Conservation (phyloP, 2,329 filamentous ascomycete genomes). For the Calonectria leucothoes region DNA sequence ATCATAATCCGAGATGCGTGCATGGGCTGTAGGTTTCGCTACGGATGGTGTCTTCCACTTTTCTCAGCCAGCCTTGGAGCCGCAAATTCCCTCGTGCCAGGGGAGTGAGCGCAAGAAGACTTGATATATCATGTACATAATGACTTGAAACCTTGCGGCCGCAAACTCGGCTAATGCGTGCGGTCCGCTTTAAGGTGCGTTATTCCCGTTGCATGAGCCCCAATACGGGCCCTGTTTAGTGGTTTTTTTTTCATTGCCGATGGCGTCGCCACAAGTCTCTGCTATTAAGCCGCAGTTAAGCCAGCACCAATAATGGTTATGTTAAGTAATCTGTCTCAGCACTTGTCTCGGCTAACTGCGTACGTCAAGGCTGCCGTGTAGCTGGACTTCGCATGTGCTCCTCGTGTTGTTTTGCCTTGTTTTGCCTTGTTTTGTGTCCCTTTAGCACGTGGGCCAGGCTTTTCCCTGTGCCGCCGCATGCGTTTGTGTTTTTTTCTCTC, state of each 20-base stretch:
- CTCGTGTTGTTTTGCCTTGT: background rate
- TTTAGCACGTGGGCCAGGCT: constrained; percentile 1
- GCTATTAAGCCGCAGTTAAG: constrained; percentile 28
- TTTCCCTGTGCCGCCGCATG: constrained; percentile 16
- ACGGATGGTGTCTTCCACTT: background rate
- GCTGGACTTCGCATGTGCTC: background rate
- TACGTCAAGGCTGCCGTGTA: background rate
- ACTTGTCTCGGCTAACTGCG: constrained; percentile 5
- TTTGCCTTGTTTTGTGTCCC: background rate
- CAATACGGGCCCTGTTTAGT: constrained; percentile 7
- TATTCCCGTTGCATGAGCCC: constrained; percentile 29
- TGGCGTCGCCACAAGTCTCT: constrained; percentile 27
- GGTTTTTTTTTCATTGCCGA: constrained; percentile 2
- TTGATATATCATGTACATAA: constrained; percentile 4
- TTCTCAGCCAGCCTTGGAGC: background rate
- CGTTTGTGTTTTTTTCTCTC: constrained; percentile 2
- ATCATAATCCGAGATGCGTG: background rate
- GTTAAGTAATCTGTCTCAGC: background rate
- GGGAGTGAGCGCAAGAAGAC: constrained; percentile 12
- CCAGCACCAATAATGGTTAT: background rate
- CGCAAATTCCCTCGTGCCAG: background rate
- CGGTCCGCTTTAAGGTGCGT: constrained; percentile 15
- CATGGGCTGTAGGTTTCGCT: constrained; percentile 4
- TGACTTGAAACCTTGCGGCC: constrained; percentile 18
- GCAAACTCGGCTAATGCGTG: constrained; percentile 8